Conservation (phyloP, 2,329 filamentous ascomycete species). For the Curvularia lunata region DNA sequence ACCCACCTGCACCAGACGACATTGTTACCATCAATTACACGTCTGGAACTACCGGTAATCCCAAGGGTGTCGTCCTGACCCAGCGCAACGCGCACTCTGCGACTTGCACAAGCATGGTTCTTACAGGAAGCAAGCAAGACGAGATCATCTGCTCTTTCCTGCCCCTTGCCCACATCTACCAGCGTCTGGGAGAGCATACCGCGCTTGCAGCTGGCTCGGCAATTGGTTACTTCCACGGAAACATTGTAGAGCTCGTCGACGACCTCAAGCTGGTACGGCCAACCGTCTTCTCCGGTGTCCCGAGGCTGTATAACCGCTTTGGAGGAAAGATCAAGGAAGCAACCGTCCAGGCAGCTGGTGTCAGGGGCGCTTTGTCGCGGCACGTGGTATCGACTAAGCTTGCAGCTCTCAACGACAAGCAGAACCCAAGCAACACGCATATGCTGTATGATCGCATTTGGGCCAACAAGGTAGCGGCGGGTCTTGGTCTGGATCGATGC, state of each 20-base stretch:
- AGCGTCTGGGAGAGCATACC: conserved; percentile 80
- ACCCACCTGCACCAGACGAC: conserved; percentile 75
- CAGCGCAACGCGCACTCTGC: conserved; percentile 82
- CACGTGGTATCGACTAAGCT: conserved; percentile 82
- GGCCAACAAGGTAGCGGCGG: conserved; percentile 84
- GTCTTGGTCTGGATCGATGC: conserved; percentile 77
- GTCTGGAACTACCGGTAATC: conserved; percentile 80
- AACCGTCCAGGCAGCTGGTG: conserved; percentile 77
- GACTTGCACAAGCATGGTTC: conserved; percentile 65
- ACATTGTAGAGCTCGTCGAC: conserved; percentile 83
- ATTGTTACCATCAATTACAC: conserved; percentile 91
- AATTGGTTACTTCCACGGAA: conserved; percentile 93
- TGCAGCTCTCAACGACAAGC: conserved; percentile 73
- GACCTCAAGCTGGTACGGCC: conserved; percentile 88
- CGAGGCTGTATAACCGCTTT: conserved; percentile 90
- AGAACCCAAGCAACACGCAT: conserved; percentile 78
- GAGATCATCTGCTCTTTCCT: conserved; percentile 85
- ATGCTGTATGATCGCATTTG: conserved; percentile 85
- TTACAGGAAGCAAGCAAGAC: conserved; percentile 58
- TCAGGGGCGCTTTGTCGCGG: conserved; percentile 81
- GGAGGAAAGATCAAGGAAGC: conserved; percentile 79
- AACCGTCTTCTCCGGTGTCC: conserved; percentile 84
- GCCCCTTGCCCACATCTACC: conserved; percentile 92
- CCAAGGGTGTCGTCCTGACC: conserved; percentile 83
- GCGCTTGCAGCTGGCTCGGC: conserved; percentile 73